phyloP scores from a whole-genome alignment of 1,284 basidiomycete species.

The Pseudozyma pruni region DNA sequence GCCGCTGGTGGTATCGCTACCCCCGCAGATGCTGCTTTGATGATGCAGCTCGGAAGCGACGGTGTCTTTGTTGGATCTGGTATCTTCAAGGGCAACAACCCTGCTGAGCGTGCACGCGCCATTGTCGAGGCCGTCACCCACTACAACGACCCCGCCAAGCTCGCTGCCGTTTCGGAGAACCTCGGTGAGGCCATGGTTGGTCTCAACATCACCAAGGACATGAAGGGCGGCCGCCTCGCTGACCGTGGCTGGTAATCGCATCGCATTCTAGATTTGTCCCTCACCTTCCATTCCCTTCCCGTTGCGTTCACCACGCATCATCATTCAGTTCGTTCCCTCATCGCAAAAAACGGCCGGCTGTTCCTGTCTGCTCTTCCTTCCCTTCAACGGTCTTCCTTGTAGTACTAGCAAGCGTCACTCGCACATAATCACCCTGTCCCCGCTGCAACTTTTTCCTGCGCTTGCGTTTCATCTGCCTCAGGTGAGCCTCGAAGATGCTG shows the following conservation, averaged over 20 bases:
- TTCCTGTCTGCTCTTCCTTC: slow-evolving; percentile 2
- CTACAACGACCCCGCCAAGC: slow-evolving; percentile 71
- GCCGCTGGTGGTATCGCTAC: slow-evolving; percentile 93
- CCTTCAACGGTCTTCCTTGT: slow-evolving; percentile 37
- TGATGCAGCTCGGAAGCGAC: slow-evolving; percentile 99
- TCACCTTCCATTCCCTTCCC: background rate
- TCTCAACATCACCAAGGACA: slow-evolving; percentile 75
- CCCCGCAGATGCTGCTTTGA: slow-evolving; percentile 95
- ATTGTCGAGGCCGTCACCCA: slow-evolving; percentile 98
- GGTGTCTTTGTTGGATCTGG: slow-evolving; percentile 75
- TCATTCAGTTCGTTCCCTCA: background rate
- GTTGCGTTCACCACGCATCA: slow-evolving; percentile 38
- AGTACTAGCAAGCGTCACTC: slow-evolving; percentile 40
- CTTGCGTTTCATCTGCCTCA: no score
- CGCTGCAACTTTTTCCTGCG: slow-evolving; percentile 7
- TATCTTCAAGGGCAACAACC: slow-evolving; percentile 78
- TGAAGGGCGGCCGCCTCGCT: slow-evolving; percentile 63
- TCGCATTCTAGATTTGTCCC: background rate
- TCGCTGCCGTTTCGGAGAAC: slow-evolving; percentile 81
- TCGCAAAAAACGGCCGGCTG: background rate
- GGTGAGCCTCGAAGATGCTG: no score
- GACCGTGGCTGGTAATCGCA: slow-evolving; percentile 61
- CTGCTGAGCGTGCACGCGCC: slow-evolving; percentile 91
- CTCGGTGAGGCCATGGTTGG: slow-evolving; percentile 93
- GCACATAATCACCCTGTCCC: slow-evolving; percentile 10